Evolutionary conservation across 495 filamentous ascomycete species (phyloP).

Genomic region (Penicillium atrosanguineum): DNA sequence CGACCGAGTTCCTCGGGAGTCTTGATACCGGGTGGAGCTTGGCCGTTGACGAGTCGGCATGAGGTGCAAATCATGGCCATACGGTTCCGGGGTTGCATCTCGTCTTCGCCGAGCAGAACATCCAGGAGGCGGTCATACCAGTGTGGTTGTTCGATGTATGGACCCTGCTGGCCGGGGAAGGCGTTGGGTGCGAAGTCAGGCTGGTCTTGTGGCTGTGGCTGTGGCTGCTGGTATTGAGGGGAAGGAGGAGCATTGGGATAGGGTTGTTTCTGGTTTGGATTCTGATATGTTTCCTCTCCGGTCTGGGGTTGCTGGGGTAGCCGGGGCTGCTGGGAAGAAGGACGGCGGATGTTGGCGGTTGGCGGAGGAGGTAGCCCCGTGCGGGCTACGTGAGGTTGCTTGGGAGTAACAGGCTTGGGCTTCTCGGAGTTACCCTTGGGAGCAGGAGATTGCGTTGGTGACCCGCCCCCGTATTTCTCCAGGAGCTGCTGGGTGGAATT

Average conservation of each 20-base stretch:
- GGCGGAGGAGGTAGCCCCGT: constrained; percentile 71
- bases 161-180: constrained; percentile 41
- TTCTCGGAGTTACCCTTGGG: constrained; percentile 31
- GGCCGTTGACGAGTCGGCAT: constrained; percentile 91
- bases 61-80: constrained; percentile 80
- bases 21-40: constrained; percentile 85
- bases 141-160: constrained; percentile 52
- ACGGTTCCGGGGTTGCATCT: constrained; percentile 86
- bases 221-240: constrained; percentile 12
- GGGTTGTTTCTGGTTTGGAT: constrained; percentile 10
- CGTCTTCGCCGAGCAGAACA: constrained; percentile 90
- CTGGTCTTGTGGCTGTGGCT: constrained; percentile 26
- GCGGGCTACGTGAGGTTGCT: constrained; percentile 35
- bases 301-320: too few relatives aligned
- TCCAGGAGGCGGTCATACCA: constrained; percentile 97
- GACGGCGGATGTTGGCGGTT: constrained; percentile 75
- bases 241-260: constrained; percentile 15
- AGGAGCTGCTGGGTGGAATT: constrained; percentile 90
- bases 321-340: constrained; percentile 18
- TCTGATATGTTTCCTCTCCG: constrained; percentile 3
- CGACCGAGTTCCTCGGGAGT: constrained; percentile 74
- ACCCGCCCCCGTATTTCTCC: constrained; percentile 83
- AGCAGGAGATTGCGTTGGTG: constrained; percentile 44
- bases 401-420: constrained; percentile 18
- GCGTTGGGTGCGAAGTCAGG: constrained; percentile 62